These are phyloP conservation scores for Trypanosoma mega DNA, from an alignment of 208 protist species.

Conservation along the genomic window DNA sequence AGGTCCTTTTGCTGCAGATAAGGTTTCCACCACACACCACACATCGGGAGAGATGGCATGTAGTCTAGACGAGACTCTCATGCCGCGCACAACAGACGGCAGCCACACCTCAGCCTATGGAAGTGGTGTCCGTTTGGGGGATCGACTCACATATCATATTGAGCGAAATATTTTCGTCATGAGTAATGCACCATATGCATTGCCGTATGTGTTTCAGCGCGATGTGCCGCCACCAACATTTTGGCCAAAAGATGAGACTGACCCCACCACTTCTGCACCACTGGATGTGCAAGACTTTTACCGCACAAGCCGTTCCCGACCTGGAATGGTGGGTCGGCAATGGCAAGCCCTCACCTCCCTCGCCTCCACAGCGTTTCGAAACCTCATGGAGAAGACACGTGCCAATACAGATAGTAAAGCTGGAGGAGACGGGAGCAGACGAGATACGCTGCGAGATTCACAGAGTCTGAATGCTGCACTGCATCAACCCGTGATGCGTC, in stretches of 20 bases:
- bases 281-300: constrained; percentile 11
- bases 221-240: constrained; percentile 18
- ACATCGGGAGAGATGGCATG: constrained; percentile 5
- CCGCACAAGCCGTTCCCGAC: constrained; percentile 14
- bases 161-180: constrained; percentile 55
- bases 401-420: constrained; percentile 15
- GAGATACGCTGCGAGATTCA: not conserved
- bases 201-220: constrained; percentile 71
- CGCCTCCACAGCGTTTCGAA: constrained; percentile 22
- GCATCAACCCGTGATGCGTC: constrained; percentile 30
- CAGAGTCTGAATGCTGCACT: constrained; percentile 18
- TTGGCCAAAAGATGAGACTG: constrained; percentile 12
- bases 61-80: constrained; percentile 12
- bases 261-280: constrained; percentile 1
- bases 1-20: not conserved
- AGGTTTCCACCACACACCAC: not conserved
- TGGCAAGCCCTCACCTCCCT: constrained; percentile 21
- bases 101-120: constrained; percentile 10
- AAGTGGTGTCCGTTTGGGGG: constrained; percentile 1
- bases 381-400: constrained; percentile 22
- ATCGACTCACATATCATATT: constrained; percentile 28
- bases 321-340: constrained; percentile 20
- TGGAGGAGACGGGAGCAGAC: constrained; percentile 4
- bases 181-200: constrained; percentile 70
- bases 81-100: constrained; percentile 16